Evolutionary conservation across 2,329 filamentous ascomycete species (phyloP), one percentile per base, ranked within the genome.

Genomic region (Hortaea werneckii): DNA sequence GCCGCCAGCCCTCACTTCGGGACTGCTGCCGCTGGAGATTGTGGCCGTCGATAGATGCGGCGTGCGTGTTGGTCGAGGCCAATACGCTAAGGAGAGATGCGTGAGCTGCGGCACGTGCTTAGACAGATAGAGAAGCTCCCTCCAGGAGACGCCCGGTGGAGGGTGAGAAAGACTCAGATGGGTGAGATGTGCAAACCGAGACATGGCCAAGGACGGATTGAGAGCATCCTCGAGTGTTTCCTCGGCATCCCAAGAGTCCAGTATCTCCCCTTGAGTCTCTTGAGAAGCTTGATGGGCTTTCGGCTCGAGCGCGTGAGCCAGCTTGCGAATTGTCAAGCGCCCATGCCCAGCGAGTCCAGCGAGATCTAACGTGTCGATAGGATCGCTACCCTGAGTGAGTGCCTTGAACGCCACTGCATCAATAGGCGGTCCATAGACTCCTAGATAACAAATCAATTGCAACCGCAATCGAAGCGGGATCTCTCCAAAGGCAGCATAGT

Each of bases 51-150:
- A 63, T 2, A 76, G 64, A 49, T 77, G 74, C 0, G 76, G 75
- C 0, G 75, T 78, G n/a, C 75, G 62, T 0, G 73, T 76, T 2
- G 79, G 79, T 13, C 68, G 63, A 2, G 78, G 77, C 79, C 79
- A 82, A 58, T 78, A 69, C 2, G 78, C 78, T 2, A 83, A 66
- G 0, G 78, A 82, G 2, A 83, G 66, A 52, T 82, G 78, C 0
- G 77, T 80, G 26, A 83, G 58, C 3, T 70, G 77, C n/a, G 74
- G 67, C 0, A 79, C 60, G 27, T 74, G 67, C 0, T 71, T 67
- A 0, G 78, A 67, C 1, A 82, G 58, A 1, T 65, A 61, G 2
- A 82, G 64, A 2, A 83, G 66, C 5, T 74, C 69, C 9, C 67
- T 61, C 79, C 79, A 83, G 8, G 69, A 76, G 1, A 71, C 70